These are phyloP conservation scores for Phaffia rhodozyma DNA, from an alignment of 1,284 basidiomycete genomes.

Conservation along the genomic window DNA sequence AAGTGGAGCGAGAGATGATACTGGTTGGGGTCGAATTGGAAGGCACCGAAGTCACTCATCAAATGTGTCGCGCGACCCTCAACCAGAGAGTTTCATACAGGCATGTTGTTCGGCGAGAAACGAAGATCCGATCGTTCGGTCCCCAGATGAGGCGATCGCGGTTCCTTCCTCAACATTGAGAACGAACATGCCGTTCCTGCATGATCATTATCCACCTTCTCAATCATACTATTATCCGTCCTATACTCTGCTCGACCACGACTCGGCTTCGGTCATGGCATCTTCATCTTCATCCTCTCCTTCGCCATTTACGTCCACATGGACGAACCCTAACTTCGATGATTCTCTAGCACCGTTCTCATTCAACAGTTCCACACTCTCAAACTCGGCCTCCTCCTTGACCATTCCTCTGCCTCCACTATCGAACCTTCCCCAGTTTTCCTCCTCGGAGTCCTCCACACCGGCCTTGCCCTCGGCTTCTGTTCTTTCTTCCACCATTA, in stretches of 20 bases:
- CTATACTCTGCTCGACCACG: too few species aligned
- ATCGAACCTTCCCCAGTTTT: neutral
- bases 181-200: neutral
- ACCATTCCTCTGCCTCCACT: neutral
- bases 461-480: neutral
- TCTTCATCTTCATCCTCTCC: too few species aligned
- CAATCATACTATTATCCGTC: neutral
- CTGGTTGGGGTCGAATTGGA: neutral
- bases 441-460: neutral
- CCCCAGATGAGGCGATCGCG: neutral
- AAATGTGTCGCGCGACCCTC: neutral
- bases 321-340: constrained; percentile 12
- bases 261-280: too few species aligned
- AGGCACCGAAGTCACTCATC: neutral
- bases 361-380: neutral
- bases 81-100: too few species aligned
- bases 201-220: neutral
- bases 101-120: too few species aligned
- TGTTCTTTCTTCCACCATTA: neutral
- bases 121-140: neutral
- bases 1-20: constrained; percentile 3
- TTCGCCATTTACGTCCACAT: neutral
- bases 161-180: neutral
- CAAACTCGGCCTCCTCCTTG: too few species aligned
- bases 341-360: neutral